Evolutionary conservation across 2,329 filamentous ascomycete genomes (phyloP).

Genomic region (Fusarium coicis): DNA sequence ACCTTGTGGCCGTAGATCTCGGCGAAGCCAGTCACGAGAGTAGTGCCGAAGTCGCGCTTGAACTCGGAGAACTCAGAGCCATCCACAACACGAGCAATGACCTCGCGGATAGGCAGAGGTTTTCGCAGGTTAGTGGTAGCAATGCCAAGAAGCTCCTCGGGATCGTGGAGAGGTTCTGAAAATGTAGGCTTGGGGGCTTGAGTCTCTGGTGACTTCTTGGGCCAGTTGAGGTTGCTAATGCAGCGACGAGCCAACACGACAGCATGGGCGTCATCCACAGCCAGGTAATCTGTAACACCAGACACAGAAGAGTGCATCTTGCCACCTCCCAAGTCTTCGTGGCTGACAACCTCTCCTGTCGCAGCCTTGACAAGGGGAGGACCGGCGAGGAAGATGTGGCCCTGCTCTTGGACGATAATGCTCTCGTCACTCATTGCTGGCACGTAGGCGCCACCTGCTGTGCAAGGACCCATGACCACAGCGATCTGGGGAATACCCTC

Average conservation of each 20-base stretch:
- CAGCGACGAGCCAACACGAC: conserved; percentile 85
- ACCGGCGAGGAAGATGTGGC: conserved; percentile 96
- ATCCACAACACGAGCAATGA: conserved; percentile 93
- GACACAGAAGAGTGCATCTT: conserved; percentile 90
- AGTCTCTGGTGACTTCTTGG: conserved; percentile 57
- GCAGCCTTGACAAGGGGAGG: conserved; percentile 96
- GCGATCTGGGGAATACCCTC: conserved; percentile 91
- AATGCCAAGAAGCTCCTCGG: conserved; percentile 85
- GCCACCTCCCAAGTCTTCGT: conserved; percentile 91
- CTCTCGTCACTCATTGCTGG: conserved; percentile 97
- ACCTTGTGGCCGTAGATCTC: conserved; percentile 90
- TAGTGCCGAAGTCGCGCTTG: conserved; percentile 89
- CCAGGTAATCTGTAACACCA: conserved; percentile 94
- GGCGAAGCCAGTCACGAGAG: conserved; percentile 91
- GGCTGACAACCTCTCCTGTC: conserved; percentile 90
- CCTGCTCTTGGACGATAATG: conserved; percentile 94
- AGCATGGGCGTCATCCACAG: conserved; percentile 93
- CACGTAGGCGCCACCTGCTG: conserved; percentile 94
- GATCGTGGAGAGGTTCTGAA: conserved; percentile 82
- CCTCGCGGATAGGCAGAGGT: conserved; percentile 85
- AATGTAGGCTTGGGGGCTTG: conserved; percentile 58
- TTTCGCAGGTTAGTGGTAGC: conserved; percentile 89
- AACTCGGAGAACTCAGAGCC: conserved; percentile 92
- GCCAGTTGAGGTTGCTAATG: conserved; percentile 91
- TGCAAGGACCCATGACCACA: conserved; percentile 97